Evolutionary conservation across 2,329 filamentous ascomycete species (phyloP).

Genomic region (Macrophomina pseudophaseolina): DNA sequence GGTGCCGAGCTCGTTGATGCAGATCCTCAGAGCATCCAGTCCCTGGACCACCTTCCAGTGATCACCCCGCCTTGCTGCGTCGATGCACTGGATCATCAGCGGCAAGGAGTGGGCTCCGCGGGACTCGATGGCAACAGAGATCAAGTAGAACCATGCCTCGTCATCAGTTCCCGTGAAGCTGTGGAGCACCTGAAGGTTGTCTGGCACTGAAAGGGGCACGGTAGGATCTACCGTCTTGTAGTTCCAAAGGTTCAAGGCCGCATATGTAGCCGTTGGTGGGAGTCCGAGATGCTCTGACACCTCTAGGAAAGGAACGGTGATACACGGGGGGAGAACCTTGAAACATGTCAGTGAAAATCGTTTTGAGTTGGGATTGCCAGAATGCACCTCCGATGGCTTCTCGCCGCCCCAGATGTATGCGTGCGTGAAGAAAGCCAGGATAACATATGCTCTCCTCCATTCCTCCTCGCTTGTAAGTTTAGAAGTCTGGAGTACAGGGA

Average conservation of each 20-base stretch:
- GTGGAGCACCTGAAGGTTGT: constrained; percentile 38
- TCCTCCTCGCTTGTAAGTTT: constrained; percentile 77
- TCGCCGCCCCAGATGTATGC: constrained; percentile 81
- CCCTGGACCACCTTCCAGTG: constrained; percentile 30
- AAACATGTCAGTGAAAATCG: neutral
- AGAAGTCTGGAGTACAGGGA: constrained; percentile 75
- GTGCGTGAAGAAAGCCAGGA: constrained; percentile 75
- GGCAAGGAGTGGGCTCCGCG: constrained; percentile 53
- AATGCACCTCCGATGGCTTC: constrained; percentile 67
- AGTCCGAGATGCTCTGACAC: constrained; percentile 40
- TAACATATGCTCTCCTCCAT: constrained; percentile 79
- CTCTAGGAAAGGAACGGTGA: constrained; percentile 39
- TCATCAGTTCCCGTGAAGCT: constrained; percentile 42
- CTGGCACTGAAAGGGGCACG: constrained; percentile 35
- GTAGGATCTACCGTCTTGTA: constrained; percentile 31
- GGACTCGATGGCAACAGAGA: constrained; percentile 60
- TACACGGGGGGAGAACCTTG: constrained; percentile 38
- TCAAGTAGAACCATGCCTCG: constrained; percentile 54
- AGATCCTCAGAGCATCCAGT: constrained; percentile 41
- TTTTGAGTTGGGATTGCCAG: neutral
- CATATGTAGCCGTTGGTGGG: constrained; percentile 41
- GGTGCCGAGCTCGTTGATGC: constrained; percentile 46
- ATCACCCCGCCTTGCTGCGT: constrained; percentile 41
- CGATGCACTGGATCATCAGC: constrained; percentile 54
- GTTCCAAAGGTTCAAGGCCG: constrained; percentile 43